phyloP scores from a whole-genome alignment of 257 asterid species.

The Nicotiana tabacum region DNA sequence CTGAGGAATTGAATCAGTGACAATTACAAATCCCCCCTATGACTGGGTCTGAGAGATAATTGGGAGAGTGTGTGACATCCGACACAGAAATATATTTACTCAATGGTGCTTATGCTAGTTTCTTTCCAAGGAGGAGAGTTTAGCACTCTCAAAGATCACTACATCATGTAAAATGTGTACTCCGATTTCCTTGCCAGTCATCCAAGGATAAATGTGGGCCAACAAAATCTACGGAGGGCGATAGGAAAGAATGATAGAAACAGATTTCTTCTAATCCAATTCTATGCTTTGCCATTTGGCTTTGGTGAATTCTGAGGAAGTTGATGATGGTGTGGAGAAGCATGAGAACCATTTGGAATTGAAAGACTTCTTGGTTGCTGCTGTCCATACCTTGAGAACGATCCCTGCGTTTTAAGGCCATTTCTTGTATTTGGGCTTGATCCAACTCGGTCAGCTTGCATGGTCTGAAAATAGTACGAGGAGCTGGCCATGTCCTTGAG shows the following conservation, averaged over 20 bases:
- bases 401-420: slow-evolving; percentile 39
- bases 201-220: slow-evolving; percentile 16
- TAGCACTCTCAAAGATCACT: slow-evolving; percentile 8
- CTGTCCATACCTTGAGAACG: slow-evolving; percentile 51
- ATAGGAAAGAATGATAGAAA: slow-evolving; percentile 27
- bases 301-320: slow-evolving; percentile 69
- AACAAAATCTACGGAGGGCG: slow-evolving; percentile 19
- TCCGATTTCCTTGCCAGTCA: slow-evolving; percentile 24
- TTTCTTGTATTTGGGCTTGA: slow-evolving; percentile 53
- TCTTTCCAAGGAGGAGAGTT: slow-evolving; percentile 24
- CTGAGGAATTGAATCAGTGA: background rate
- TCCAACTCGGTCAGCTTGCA: slow-evolving; percentile 61
- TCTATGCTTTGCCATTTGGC: slow-evolving; percentile 53
- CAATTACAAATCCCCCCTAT: background rate
- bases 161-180: slow-evolving; percentile 13
- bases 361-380: slow-evolving; percentile 64
- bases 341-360: slow-evolving; percentile 53
- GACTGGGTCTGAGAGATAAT: no score
- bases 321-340: slow-evolving; percentile 63
- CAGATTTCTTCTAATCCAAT: slow-evolving; percentile 4
- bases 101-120: slow-evolving; percentile 30
- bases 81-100: slow-evolving; percentile 15
- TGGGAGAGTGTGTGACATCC: background rate
- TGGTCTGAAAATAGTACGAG: slow-evolving; percentile 65
- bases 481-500: slow-evolving; percentile 97